Base-by-base conservation (phyloP, 192 early-diverging fungal genomes). In the Phlyctochytrium bullatum region DNA sequence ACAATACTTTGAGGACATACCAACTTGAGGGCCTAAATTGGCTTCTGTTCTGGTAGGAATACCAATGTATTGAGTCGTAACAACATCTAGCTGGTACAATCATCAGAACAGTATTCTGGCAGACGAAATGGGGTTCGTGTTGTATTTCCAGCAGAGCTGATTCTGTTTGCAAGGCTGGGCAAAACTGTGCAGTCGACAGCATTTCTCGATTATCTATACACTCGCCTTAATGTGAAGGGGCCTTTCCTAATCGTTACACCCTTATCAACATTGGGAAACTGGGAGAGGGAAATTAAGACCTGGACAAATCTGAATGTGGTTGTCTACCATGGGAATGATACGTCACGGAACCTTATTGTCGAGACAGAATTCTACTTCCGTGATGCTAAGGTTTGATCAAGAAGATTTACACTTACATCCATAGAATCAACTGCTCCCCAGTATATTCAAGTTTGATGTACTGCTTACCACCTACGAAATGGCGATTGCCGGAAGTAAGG, bases 21-120 rank as follows among this genome's bases (percentile, higher is more conserved):
- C 92, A 93, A 65, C 74, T 93, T 52, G 92, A 93, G 68, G 92
- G 92, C 16, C 69, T 93, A 23, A 93, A 92, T 69, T 93, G 92
- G 92, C 73, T 93, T 4, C 36, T 89, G 58, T 90, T 87, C 65
- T 93, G 90, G 73, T 82, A 66, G 40, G 73, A n/a, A 36, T 31
- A 52, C 47, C 20, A 24, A 14, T 20, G 23, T 33, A 34, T n/a
- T 31, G 12, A 34, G 0, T 65, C 35, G 14, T 12, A 12, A 68
- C 67, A 20, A 68, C 14, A n/a, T 0, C 0, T 25, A 80, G 78
- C 64, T 93, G 90, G 83, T 87, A 86, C 74, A 86, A 86, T 61
- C 68, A 77, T 30, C 85, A 90, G 58, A 90, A 87, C 61, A 75
- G 72, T 52, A 88, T 88, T 59, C 62, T 86, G 27, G 83, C 86